Evolutionary conservation across 306 rosid species (phyloP), one percentile per base, ranked within the genome.

Genomic region (Gynostemma pentaphyllum): DNA sequence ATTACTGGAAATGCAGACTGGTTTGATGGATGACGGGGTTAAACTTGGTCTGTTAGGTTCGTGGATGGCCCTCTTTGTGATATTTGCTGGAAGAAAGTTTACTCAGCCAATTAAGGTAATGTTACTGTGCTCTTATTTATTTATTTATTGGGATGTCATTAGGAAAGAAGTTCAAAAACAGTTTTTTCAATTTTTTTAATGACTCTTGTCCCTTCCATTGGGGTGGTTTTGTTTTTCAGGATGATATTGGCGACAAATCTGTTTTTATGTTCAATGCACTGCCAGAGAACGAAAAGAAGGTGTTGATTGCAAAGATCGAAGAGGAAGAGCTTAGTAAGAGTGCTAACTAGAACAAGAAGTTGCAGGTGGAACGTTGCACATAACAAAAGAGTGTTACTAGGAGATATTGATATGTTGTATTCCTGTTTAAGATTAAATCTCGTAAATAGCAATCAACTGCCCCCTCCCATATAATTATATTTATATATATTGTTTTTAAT

Each of bases 161-260:
- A 22, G 29, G 54, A 48, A 48, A 19, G 30, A 48, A 48, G 29
- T 48, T 21, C 29, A 21, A n/a, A 21, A 9, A 48, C 28, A 2
- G 5, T 22, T 48, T 7, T 21, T 48, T 22, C 54, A 19, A 29
- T 0, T 48, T 24, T 49, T 4, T 24, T 23, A 22, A 24, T n/a
- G n/a, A n/a, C n/a, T n/a, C n/a, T n/a, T n/a, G n/a, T n/a, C n/a
- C n/a, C n/a, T n/a, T n/a, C n/a, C n/a, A 29, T 55, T 66, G 36
- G 13, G 48, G 53, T 30, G 46, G 46, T 49, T 18, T 70, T 34
- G 7, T 6, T 2, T 51, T 71, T 37, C 68, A 71, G 95, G 98
- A 85, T 79, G 98, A 91, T 77, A 85, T 85, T 12, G 95, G 98
- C 5, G 98, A 91, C 79, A 91, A 88, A 74, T 88, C 96, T 10